Evolutionary conservation across 352 stramenopile genomes (phyloP).

Genomic region (Pythium insidiosum): DNA sequence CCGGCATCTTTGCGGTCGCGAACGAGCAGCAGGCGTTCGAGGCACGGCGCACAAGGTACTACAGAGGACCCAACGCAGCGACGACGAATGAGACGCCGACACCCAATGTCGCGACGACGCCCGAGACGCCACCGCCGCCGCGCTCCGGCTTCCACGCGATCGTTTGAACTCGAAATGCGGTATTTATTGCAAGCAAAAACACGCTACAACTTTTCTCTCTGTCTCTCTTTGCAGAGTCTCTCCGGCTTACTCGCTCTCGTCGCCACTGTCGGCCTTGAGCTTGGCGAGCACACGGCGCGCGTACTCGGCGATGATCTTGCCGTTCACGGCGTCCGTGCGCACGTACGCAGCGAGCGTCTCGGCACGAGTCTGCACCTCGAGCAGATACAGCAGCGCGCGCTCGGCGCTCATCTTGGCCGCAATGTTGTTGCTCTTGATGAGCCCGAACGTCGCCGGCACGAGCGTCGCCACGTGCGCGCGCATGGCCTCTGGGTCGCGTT

Average conservation of each 20-base stretch:
- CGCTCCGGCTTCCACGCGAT: slow-evolving; percentile 7
- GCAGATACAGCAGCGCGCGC: slow-evolving; percentile 78
- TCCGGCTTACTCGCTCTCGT: slow-evolving; percentile 66
- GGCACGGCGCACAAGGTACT: slow-evolving; percentile 7
- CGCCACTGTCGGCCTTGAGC: slow-evolving; percentile 77
- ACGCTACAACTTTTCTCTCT: neutral
- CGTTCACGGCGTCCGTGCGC: slow-evolving; percentile 38
- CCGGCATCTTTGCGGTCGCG: slow-evolving; percentile 62
- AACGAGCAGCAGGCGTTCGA: slow-evolving; percentile 57
- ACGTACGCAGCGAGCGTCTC: slow-evolving; percentile 76
- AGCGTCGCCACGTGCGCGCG: slow-evolving; percentile 46
- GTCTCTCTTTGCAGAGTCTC: neutral
- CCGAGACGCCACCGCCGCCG: neutral
- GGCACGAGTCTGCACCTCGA: slow-evolving; percentile 76
- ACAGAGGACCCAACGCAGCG: too few relatives aligned
- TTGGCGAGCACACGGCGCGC: slow-evolving; percentile 80
- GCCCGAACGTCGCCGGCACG: slow-evolving; percentile 70
- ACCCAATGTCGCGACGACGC: slow-evolving; percentile 5
- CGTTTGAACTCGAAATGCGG: neutral
- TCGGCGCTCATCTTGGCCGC: slow-evolving; percentile 83
- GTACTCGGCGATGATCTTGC: slow-evolving; percentile 86
- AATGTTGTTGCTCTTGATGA: slow-evolving; percentile 88
- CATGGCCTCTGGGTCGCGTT: slow-evolving; percentile 48
- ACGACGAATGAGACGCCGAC: too few relatives aligned
- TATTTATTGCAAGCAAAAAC: slow-evolving; percentile 6